These are phyloP conservation scores for Carex sylvatica DNA, from an alignment of 202 grass and related monocot species.

Conservation along the genomic window DNA sequence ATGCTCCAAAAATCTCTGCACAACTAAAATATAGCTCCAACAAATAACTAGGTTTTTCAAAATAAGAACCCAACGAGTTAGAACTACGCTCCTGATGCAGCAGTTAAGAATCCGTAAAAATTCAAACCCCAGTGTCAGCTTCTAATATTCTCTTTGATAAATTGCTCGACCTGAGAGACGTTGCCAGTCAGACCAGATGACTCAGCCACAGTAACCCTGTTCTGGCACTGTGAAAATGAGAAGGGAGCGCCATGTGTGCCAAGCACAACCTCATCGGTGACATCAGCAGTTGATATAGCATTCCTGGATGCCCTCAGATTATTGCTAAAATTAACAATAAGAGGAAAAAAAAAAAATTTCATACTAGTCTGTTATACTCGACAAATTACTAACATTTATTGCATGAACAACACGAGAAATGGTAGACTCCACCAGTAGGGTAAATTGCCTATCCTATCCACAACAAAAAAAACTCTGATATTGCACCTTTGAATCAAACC, in stretches of 20 bases:
- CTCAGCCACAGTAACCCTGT: slow-evolving; percentile 66
- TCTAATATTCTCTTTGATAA: slow-evolving; percentile 59
- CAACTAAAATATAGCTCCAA: not conserved
- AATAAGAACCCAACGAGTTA: not conserved
- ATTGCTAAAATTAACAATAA: slow-evolving; percentile 49
- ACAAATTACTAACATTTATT: slow-evolving; percentile 1
- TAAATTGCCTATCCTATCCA: not conserved
- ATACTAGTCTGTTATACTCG: not conserved
- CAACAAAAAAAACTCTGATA: not conserved
- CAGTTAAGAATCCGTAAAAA: slow-evolving; percentile 11
- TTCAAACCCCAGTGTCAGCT: not conserved
- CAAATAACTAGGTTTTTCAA: not conserved
- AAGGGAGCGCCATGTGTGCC: slow-evolving; percentile 66
- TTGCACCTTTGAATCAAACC: not conserved
- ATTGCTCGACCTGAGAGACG: slow-evolving; percentile 51
- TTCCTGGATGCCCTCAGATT: slow-evolving; percentile 85
- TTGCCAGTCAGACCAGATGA: slow-evolving; percentile 60
- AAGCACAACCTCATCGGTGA: slow-evolving; percentile 57
- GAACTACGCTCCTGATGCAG: not conserved
- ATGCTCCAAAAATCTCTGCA: slow-evolving; percentile 2
- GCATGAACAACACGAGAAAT: not conserved
- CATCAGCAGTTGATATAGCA: slow-evolving; percentile 76
- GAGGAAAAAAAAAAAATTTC: too few species aligned
- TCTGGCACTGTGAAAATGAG: slow-evolving; percentile 68
- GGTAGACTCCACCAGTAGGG: not conserved